A percentile compares a stretch with the other conserved stretches of the same genome.
Conservation (phyloP, 1,284 basidiomycete species). For the Apiotrichum siamense region DNA sequence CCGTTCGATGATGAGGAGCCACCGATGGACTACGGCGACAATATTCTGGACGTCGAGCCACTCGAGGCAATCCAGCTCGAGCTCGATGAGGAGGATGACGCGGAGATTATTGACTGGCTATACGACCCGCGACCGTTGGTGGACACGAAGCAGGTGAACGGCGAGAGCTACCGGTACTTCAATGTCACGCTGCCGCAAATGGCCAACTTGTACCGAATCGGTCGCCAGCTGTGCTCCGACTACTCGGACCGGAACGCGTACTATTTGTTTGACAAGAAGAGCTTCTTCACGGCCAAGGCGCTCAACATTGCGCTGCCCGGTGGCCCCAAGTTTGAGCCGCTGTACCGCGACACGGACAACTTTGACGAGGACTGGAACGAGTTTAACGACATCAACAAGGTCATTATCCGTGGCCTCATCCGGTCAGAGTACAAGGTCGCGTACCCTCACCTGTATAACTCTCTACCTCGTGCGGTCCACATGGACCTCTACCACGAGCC, state of each 20-base stretch:
- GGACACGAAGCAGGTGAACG: constrained; percentile 83
- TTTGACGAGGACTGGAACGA: constrained; percentile 99
- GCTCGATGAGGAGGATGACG: constrained; percentile 87
- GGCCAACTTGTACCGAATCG: constrained; percentile 94
- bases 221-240: constrained; percentile 86
- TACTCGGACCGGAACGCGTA: constrained; percentile 81
- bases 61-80: constrained; percentile 97
- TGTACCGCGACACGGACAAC: constrained; percentile 85
- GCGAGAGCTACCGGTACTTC: constrained; percentile 90
- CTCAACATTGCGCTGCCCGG: constrained; percentile 98
- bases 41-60: constrained; percentile 95
- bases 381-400: constrained; percentile 99
- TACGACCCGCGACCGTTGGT: constrained; percentile 94
- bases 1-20: constrained; percentile 99
- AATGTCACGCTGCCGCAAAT: constrained; percentile 86
- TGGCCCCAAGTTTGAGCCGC: constrained; percentile 94
- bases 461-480: constrained; percentile 87
- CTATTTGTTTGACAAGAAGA: constrained; percentile 95
- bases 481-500: constrained; percentile 89
- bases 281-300: constrained; percentile 97
- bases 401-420: constrained; percentile 98
- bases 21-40: constrained; percentile 96
- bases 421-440: constrained; percentile 99
- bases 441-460: constrained; percentile 99
- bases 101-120: constrained; percentile 96